Evolutionary conservation across 1,284 basidiomycete genomes (phyloP), one percentile per base, ranked within the genome.

Genomic region (Chalciporus sp.): DNA sequence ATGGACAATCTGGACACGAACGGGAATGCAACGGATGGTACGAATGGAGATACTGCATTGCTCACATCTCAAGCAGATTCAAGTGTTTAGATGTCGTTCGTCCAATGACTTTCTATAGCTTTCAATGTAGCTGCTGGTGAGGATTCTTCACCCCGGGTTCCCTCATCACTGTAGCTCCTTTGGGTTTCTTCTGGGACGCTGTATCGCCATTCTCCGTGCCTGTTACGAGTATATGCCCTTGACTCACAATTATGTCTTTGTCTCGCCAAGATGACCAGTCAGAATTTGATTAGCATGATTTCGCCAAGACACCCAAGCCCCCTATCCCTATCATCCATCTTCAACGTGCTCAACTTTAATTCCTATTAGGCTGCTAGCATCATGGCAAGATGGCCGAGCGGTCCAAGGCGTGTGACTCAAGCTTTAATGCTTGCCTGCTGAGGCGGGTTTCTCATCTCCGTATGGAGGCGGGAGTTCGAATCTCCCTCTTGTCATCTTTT

Each of bases 391-490:
- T 65, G 63, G 63, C 63, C 63, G 63, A 65, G 63, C 65, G 63
- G 63, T 65, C 63, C 39, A 65, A 65, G 63, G 63, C 63, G 63
- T 65, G 63, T 69, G 63, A 65, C 63, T 65, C 63, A 65, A 65
- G 63, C 67, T 63, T 53, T 27, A 12, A 48, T 51, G 60, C 59
- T 60, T 60, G 52, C 59, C 59, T 60, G 61, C 59, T 33, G 11
- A 42, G 16, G 54, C 42, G 47, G 51, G 51, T 48, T 48, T 53
- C 52, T 56, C 54, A 55, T 49, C 54, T 51, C 57, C 49, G 47
- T 46, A 56, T 37, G 56, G 39, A 47, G 63, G 67, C 63, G 67
- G 63, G 63, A 69, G 63, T 65, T 65, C 67, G 63, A 65, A 69
- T 68, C 65, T 69, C 67, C 63, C 67, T 65, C 63, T 65, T 65